Evolutionary conservation across 1,139 yeast species (phyloP).

Genomic region (Fermentozyma sake): DNA sequence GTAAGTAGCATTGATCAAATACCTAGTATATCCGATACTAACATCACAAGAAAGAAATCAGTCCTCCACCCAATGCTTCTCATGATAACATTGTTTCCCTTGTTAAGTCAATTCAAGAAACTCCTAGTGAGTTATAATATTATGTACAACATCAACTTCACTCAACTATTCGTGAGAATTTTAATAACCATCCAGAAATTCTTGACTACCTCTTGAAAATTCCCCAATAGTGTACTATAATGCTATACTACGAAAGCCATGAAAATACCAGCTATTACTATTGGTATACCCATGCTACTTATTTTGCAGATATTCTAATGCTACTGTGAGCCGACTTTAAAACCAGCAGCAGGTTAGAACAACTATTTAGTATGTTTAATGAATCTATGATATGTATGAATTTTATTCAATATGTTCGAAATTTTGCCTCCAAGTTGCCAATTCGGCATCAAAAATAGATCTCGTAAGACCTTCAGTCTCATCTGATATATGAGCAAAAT

Average conservation of each 20-base stretch:
- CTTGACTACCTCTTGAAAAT: too few relatives aligned
- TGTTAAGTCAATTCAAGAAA: slow-evolving; percentile 39
- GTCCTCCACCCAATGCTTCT: slow-evolving; percentile 44
- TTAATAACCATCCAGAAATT: slow-evolving; percentile 1
- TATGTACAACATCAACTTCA: slow-evolving; percentile 17
- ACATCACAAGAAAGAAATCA: slow-evolving; percentile 41
- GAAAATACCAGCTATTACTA: too few relatives aligned
- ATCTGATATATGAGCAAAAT: slow-evolving; percentile 49
- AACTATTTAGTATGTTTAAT: slow-evolving; percentile 1
- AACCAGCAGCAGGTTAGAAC: too few relatives aligned
- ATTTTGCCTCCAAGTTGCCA: slow-evolving; percentile 32
- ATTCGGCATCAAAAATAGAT: slow-evolving; percentile 40
- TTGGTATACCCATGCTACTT: too few relatives aligned
- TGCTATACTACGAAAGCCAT: too few relatives aligned
- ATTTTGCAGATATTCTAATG: too few relatives aligned
- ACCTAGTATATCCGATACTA: slow-evolving; percentile 21
- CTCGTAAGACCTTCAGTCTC: slow-evolving; percentile 48
- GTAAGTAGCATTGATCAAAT: slow-evolving; percentile 20
- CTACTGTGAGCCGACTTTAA: too few relatives aligned
- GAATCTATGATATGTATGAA: slow-evolving; percentile 1
- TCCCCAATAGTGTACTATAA: too few relatives aligned
- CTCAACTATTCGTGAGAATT: slow-evolving; percentile 13
- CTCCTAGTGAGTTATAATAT: slow-evolving; percentile 18
- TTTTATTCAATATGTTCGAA: background rate
- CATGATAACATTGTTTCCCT: slow-evolving; percentile 46